Conservation (phyloP, 306 rosid species). For the Prunus fruticosa region DNA sequence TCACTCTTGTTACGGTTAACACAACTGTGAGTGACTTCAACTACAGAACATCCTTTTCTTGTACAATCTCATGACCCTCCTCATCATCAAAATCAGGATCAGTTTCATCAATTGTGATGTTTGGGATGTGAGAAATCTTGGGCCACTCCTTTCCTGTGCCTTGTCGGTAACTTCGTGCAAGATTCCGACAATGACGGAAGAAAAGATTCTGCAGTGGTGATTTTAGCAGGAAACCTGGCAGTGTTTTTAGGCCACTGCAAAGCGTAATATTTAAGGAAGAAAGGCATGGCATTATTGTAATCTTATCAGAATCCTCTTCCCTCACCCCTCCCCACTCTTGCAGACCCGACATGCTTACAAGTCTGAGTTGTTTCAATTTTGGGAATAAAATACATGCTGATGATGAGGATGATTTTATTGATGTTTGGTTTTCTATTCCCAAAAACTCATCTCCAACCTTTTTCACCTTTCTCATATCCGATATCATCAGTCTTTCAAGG, state of each 20-base stretch:
- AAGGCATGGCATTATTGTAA: background rate
- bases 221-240: background rate
- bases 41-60: too few species aligned
- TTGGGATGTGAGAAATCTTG: too few species aligned
- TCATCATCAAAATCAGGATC: too few species aligned
- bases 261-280: background rate
- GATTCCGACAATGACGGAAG: background rate
- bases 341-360: background rate
- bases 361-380: background rate
- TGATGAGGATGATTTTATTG: background rate
- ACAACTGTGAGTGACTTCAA: too few species aligned
- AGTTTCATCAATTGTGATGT: too few species aligned
- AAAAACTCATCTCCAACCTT: slow-evolving; percentile 12
- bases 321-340: background rate
- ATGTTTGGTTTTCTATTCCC: background rate
- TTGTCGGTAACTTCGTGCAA: background rate
- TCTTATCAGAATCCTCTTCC: background rate
- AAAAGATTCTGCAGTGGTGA: background rate
- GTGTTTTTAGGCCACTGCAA: background rate
- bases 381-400: background rate
- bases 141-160: background rate
- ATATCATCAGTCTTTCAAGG: background rate
- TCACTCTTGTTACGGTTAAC: too few species aligned
- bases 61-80: too few species aligned
- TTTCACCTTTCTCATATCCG: background rate